These are phyloP conservation scores for Stipa capillata DNA, from an alignment of 176 grass and related monocot species.

Conservation along the genomic window DNA sequence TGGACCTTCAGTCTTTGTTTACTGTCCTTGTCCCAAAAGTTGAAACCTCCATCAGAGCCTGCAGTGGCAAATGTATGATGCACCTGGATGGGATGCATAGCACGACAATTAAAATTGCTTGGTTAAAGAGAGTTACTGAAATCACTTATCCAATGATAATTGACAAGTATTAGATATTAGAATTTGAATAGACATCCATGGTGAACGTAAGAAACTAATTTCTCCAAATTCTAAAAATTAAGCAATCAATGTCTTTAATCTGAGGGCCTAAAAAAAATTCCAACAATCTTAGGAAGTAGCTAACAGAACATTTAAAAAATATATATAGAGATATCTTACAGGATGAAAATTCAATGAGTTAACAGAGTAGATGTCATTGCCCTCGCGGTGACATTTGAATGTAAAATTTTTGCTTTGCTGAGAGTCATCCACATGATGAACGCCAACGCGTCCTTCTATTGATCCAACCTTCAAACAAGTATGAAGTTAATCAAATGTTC, in stretches of 20 bases:
- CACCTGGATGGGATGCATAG: constrained; percentile 39
- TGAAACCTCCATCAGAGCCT: constrained; percentile 71
- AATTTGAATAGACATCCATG: background rate
- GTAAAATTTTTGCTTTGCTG: constrained; percentile 90
- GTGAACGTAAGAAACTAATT: background rate
- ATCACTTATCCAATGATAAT: background rate
- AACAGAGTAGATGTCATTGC: constrained; percentile 74
- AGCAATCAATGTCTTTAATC: background rate
- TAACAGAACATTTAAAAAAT: constrained; percentile 4
- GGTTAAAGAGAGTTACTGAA: constrained; percentile 8
- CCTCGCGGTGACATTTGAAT: constrained; percentile 90
- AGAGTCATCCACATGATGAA: constrained; percentile 88
- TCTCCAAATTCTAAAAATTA: background rate
- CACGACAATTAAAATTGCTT: background rate
- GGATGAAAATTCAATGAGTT: constrained; percentile 92
- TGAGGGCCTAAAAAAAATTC: background rate
- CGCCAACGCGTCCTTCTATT: constrained; percentile 87
- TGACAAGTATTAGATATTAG: background rate
- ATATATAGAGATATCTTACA: constrained; percentile 38
- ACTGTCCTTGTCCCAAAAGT: constrained; percentile 93
- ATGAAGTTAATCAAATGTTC: background rate
- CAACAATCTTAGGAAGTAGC: background rate
- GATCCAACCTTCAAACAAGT: constrained; percentile 69
- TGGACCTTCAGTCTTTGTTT: constrained; percentile 87
- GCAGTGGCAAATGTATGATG: constrained; percentile 79